These are phyloP conservation scores for Dioscorea dumetorum DNA, from an alignment of 106 monocot species.

Conservation along the genomic window DNA sequence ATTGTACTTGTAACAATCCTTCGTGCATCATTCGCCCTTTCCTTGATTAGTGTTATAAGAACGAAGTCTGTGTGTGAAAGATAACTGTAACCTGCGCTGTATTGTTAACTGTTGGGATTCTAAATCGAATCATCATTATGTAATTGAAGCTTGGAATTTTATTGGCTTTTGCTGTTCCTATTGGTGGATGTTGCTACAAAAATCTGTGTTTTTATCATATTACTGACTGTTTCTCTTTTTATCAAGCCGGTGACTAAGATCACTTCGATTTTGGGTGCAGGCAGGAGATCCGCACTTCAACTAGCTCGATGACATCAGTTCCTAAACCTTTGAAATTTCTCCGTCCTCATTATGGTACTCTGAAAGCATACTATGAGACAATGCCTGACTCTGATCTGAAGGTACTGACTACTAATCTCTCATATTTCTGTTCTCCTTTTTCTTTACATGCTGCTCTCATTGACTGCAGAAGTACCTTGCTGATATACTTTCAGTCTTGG, in stretches of 20 bases:
- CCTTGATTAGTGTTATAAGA: too few species aligned
- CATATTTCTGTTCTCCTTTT: background rate
- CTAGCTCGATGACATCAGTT: conserved; percentile 97
- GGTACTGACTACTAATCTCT: conserved; percentile 22
- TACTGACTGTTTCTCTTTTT: too few species aligned
- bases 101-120: too few species aligned
- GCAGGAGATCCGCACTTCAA: conserved; percentile 91
- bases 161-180: too few species aligned
- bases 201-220: background rate
- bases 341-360: conserved; percentile 76
- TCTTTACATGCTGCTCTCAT: conserved; percentile 1
- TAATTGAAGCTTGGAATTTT: too few species aligned
- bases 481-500: conserved; percentile 94
- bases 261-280: conserved; percentile 15
- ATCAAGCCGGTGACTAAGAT: too few species aligned
- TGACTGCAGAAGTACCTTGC: conserved; percentile 79
- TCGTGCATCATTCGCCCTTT: too few species aligned
- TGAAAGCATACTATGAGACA: conserved; percentile 76
- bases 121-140: too few species aligned
- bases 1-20: too few species aligned
- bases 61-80: too few species aligned
- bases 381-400: conserved; percentile 78
- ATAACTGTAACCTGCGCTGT: too few species aligned
- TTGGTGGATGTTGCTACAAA: background rate
- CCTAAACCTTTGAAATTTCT: conserved; percentile 95